A percentile compares a stretch with the other conserved stretches of the same genome.
Evolutionary conservation across 2,329 filamentous ascomycete genomes (phyloP).

Genomic region (Clarireedia paspali): DNA sequence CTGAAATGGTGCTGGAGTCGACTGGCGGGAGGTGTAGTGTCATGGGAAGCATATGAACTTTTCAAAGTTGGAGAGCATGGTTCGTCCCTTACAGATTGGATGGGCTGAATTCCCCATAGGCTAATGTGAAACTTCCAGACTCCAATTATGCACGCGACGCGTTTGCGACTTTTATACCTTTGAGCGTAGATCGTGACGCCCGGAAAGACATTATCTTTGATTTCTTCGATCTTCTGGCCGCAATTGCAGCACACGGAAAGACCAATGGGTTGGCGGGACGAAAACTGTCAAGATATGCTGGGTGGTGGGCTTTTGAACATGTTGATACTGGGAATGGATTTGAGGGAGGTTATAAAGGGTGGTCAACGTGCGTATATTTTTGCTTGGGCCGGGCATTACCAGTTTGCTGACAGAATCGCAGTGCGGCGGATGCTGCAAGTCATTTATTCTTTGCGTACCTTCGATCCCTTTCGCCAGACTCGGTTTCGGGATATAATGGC

Average conservation of each 20-base stretch:
- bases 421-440: conserved; percentile 89
- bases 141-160: conserved; percentile 86
- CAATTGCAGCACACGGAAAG: conserved; percentile 88
- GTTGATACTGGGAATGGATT: conserved; percentile 83
- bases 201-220: conserved; percentile 87
- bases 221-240: conserved; percentile 89
- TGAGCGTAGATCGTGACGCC: conserved; percentile 82
- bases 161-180: conserved; percentile 91
- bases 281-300: conserved; percentile 89
- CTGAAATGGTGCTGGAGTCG: conserved; percentile 99
- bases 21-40: conserved; percentile 82
- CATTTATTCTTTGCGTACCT: conserved; percentile 98
- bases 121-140: conserved; percentile 44
- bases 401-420: conserved; percentile 31
- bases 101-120: no score
- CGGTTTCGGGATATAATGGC: conserved; percentile 57
- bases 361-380: conserved; percentile 58
- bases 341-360: conserved; percentile 85
- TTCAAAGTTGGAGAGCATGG: conserved; percentile 93
- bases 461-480: conserved; percentile 78
- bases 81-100: conserved; percentile 34
- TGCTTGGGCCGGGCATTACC: background rate
- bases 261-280: conserved; percentile 86
- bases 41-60: conserved; percentile 94
- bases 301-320: conserved; percentile 98